These are phyloP conservation scores for Mikania micrantha DNA, from an alignment of 129 eudicot genomes.

Conservation along the genomic window DNA sequence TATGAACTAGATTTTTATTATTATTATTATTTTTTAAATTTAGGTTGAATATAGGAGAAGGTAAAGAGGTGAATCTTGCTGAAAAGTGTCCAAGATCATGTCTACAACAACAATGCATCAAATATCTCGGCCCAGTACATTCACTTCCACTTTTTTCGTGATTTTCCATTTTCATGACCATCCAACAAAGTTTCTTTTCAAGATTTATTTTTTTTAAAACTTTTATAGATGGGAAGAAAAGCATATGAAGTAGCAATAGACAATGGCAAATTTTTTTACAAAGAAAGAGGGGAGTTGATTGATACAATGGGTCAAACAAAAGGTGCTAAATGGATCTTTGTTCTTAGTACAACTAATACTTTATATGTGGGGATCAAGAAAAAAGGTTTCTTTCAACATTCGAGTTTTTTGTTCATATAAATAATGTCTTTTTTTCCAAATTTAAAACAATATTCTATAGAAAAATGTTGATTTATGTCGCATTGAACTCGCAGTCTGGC, in stretches of 20 bases:
- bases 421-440: background rate
- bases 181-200: background rate
- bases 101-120: conserved; percentile 93
- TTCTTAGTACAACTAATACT: too few relatives aligned
- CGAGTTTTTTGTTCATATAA: conserved; percentile 51
- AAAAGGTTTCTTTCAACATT: conserved; percentile 93
- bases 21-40: conserved; percentile 7
- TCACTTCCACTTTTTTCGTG: background rate
- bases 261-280: conserved; percentile 61
- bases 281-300: conserved; percentile 47
- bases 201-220: background rate
- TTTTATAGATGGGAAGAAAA: conserved; percentile 66
- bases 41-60: conserved; percentile 98
- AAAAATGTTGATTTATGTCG: background rate
- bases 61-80: conserved; percentile 69
- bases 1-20: too few relatives aligned
- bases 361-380: too few relatives aligned
- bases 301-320: conserved; percentile 45
- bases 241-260: conserved; percentile 61
- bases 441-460: background rate
- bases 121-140: conserved; percentile 89
- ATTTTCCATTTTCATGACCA: background rate
- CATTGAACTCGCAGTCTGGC: conserved; percentile 72
- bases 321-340: too few relatives aligned
- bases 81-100: conserved; percentile 72